These are phyloP conservation scores for Isabelozyma pseudorhagii DNA, from an alignment of 805 yeast genomes.

Conservation along the genomic window DNA sequence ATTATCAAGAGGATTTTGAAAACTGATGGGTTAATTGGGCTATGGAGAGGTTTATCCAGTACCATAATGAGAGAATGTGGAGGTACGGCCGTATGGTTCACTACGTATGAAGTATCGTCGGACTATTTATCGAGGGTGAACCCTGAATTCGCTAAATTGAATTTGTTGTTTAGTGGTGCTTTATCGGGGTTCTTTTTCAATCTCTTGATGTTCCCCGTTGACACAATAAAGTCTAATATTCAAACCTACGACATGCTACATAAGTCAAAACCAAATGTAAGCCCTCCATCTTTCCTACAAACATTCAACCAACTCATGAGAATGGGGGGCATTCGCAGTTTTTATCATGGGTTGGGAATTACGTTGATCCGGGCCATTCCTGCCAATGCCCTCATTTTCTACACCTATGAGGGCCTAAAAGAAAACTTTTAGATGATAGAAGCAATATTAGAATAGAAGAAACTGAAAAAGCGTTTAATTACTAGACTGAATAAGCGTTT, in stretches of 20 bases:
- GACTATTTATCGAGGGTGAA: slow-evolving; percentile 27
- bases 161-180: slow-evolving; percentile 74
- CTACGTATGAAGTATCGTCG: slow-evolving; percentile 67
- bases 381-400: slow-evolving; percentile 84
- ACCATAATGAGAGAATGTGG: slow-evolving; percentile 81
- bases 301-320: slow-evolving; percentile 31
- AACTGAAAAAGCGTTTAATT: neutral
- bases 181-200: slow-evolving; percentile 83
- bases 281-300: slow-evolving; percentile 8
- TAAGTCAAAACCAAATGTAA: slow-evolving; percentile 4
- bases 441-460: neutral
- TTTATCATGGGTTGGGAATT: slow-evolving; percentile 83
- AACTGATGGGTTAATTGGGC: slow-evolving; percentile 61
- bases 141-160: slow-evolving; percentile 23
- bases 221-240: slow-evolving; percentile 82
- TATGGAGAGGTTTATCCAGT: slow-evolving; percentile 86
- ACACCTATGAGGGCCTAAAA: slow-evolving; percentile 67
- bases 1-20: slow-evolving; percentile 36
- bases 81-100: slow-evolving; percentile 94
- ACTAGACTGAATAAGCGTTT: neutral
- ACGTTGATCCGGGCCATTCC: slow-evolving; percentile 83
- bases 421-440: slow-evolving; percentile 11
- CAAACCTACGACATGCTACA: slow-evolving; percentile 53
- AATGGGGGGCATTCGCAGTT: slow-evolving; percentile 62
- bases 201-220: slow-evolving; percentile 80